A percentile compares a stretch with the other conserved stretches of the same genome.
These are phyloP conservation scores for Arctostaphylos glauca DNA, from an alignment of 148 eudicot species.

Conservation along the genomic window DNA sequence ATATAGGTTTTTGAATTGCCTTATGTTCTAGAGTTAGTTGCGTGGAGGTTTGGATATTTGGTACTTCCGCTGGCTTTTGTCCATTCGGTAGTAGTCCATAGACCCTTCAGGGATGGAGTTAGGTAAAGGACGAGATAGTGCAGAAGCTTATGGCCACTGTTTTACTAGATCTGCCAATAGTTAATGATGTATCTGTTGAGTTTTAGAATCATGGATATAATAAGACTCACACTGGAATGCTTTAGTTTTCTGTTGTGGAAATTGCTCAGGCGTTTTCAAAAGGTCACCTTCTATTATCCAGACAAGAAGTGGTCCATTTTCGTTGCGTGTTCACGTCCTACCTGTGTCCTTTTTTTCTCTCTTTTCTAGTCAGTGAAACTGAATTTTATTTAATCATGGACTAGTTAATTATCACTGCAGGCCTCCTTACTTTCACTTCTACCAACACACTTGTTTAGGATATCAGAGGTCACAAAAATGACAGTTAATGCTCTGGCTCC, in stretches of 20 bases:
- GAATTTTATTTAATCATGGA: background rate
- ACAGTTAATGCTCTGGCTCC: constrained; percentile 59
- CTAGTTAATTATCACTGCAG: constrained; percentile 42
- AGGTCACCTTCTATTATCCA: background rate
- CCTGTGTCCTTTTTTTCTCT: background rate
- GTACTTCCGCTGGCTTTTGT: background rate
- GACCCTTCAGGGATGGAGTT: too few species aligned
- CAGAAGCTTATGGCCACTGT: background rate
- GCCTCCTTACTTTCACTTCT: constrained; percentile 81
- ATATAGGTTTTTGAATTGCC: background rate
- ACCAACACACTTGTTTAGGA: constrained; percentile 60
- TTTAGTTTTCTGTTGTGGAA: background rate
- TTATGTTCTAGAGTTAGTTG: background rate
- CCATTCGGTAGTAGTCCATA: too few species aligned
- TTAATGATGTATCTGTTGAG: background rate
- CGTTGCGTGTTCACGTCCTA: background rate
- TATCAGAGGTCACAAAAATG: constrained; percentile 50
- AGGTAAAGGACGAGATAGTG: background rate
- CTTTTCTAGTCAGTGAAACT: background rate
- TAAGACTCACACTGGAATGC: background rate
- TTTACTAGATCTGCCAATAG: background rate
- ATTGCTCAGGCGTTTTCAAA: background rate
- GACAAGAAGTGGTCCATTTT: background rate
- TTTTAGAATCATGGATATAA: background rate
- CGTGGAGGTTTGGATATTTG: background rate